Evolutionary conservation across 345 rosid genomes (phyloP).

Genomic region (Aquilaria malaccensis): DNA sequence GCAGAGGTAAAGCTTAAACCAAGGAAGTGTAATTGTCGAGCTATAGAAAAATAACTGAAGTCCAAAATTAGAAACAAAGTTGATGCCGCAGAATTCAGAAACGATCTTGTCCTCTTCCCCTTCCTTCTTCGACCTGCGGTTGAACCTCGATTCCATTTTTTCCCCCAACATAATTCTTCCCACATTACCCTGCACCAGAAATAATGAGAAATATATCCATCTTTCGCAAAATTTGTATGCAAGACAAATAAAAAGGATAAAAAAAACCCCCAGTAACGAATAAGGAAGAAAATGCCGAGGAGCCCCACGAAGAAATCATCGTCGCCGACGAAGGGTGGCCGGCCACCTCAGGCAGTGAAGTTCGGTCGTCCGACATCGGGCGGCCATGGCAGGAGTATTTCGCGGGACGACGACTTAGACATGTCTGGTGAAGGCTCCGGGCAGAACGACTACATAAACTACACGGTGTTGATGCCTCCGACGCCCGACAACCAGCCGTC

Average conservation of each 20-base stretch:
- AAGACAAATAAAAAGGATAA: too few relatives aligned
- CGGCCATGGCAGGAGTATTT: constrained; percentile 51
- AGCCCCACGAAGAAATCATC: constrained; percentile 22
- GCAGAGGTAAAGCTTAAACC: constrained; percentile 22
- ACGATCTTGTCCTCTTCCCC: neutral
- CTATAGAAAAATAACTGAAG: constrained; percentile 3
- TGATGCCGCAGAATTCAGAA: constrained; percentile 13
- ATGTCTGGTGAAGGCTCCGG: constrained; percentile 41
- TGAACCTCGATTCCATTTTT: constrained; percentile 8
- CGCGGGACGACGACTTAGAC: constrained; percentile 64
- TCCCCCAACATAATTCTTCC: constrained; percentile 2
- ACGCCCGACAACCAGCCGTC: constrained; percentile 90
- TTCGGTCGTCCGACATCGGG: constrained; percentile 52
- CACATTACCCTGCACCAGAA: neutral
- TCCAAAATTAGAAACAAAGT: constrained; percentile 16
- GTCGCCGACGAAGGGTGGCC: constrained; percentile 30
- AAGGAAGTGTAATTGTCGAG: constrained; percentile 16
- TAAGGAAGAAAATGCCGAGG: too few relatives aligned
- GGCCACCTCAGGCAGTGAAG: constrained; percentile 56
- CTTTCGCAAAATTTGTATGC: neutral
- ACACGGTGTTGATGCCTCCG: constrained; percentile 92
- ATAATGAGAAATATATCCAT: neutral
- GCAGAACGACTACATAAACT: constrained; percentile 27
- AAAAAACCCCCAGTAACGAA: too few relatives aligned
- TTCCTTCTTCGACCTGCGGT: constrained; percentile 12